A percentile compares a stretch with the other conserved stretches of the same genome.
phyloP scores from a whole-genome alignment of 202 grass and related monocot genomes.

The Schoenoplectus tabernaemontani region DNA sequence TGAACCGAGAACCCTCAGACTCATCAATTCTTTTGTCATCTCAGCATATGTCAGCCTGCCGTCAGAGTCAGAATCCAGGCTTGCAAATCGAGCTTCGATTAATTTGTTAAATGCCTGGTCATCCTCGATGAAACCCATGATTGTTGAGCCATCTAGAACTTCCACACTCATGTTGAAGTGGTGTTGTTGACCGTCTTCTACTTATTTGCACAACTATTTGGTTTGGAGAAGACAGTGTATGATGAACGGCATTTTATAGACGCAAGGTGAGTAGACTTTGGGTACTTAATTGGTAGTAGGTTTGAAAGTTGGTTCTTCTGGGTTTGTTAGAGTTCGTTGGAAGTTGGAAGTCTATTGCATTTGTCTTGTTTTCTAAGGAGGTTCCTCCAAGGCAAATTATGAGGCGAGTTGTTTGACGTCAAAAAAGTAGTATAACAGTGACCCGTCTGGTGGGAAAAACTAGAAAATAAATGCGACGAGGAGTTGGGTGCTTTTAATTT shows the following conservation, averaged over 20 bases:
- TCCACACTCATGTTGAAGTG: constrained; percentile 60
- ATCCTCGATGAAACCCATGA: constrained; percentile 59
- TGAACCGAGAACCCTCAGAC: constrained; percentile 45
- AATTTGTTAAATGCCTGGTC: constrained; percentile 39
- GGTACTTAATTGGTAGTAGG: constrained; percentile 1
- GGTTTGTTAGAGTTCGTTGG: neutral
- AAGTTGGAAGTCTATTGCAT: neutral
- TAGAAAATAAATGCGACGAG: neutral
- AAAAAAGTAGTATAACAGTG: neutral
- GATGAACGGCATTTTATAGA: constrained; percentile 31
- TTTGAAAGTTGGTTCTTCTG: constrained; percentile 23
- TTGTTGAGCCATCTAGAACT: constrained; percentile 44
- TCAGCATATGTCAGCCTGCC: constrained; percentile 54
- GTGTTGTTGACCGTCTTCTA: neutral
- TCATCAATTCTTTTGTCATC: constrained; percentile 50
- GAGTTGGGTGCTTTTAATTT: neutral
- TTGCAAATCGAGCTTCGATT: constrained; percentile 36
- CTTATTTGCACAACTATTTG: neutral
- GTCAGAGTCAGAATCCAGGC: constrained; percentile 47
- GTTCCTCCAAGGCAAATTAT: neutral
- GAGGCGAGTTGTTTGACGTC: neutral
- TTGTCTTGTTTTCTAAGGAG: neutral
- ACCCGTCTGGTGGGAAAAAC: neutral
- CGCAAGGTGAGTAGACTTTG: neutral
- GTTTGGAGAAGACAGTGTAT: constrained; percentile 19